Base-by-base conservation (phyloP, 495 filamentous ascomycete genomes). In the Bathelium albidoporum region DNA sequence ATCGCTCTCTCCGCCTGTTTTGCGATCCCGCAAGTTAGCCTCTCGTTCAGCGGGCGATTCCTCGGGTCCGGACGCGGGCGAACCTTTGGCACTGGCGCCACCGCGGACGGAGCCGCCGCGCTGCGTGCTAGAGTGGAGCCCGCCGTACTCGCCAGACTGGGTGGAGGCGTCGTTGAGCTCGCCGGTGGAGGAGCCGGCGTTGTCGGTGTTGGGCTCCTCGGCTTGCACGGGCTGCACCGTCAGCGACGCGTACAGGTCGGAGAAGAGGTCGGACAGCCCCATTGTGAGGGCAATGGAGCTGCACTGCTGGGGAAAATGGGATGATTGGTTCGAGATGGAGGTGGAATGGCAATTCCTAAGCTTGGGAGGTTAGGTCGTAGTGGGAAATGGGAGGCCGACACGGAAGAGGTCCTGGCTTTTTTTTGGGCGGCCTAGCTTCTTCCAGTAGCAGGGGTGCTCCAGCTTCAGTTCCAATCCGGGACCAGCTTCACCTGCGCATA, bases 211-310 rank as follows among this genome's bases (percentile, higher is more conserved):
- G 44, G 49, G 80, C 70, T 84, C 78, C 75, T 87, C 85, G 74
- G 84, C 84, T 71, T 85, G 78, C 63, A 81, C 62, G 20, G 31
- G 76, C 71, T 83, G 79, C 59, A 87, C 74, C 73, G 80, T 77
- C 65, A 85, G 72, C 71, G 81, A 79, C 68, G 80, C 78, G 70
- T 80, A 74, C 66, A 87, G 73, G 74, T 87, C 81, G 74, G 80
- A 77, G 77, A 89, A 81, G 74, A 85, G 79, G 71, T 86, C 83
- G 68, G 80, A 73, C 76, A 87, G 75, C 76, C 81, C 79, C 85
- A 87, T 88, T 70, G 75, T 60, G 76, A 75, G 64, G 72, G 72
- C 81, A 80, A 83, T 69, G 82, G 82, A 73, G 49, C 49, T 55
- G 44, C 44, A 49, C 16, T 49, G 34, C 14, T 39, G 34, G 14